A percentile compares a stretch with the other conserved stretches of the same genome.
phyloP scores from a whole-genome alignment of 805 yeast species.

The Candida qinlingensis region DNA sequence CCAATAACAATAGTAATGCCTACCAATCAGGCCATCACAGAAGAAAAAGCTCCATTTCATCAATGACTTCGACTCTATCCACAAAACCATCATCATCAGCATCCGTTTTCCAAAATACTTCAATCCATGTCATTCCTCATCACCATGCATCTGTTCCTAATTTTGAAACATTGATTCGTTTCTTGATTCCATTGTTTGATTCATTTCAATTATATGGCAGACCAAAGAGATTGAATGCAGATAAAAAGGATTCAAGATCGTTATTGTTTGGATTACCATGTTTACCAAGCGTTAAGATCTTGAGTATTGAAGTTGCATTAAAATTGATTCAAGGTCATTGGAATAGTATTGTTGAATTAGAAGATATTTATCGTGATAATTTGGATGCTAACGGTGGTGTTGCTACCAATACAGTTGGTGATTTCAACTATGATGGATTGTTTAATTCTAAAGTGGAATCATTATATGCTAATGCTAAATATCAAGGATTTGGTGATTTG shows the following conservation, averaged over 20 bases:
- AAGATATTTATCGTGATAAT: neutral
- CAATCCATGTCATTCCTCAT: conserved; percentile 59
- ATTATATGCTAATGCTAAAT: conserved; percentile 1
- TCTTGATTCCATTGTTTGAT: conserved; percentile 64
- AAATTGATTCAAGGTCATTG: conserved; percentile 17
- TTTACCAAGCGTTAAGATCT: conserved; percentile 60
- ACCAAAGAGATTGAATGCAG: conserved; percentile 68
- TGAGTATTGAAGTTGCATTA: conserved; percentile 23
- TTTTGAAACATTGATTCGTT: conserved; percentile 67
- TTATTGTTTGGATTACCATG: conserved; percentile 72
- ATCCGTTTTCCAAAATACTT: conserved; percentile 8
- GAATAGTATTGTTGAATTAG: conserved; percentile 5
- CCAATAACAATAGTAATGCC: neutral
- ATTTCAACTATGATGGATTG: conserved; percentile 5
- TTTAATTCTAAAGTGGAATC: conserved; percentile 4
- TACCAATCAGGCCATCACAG: neutral
- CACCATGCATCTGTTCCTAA: conserved; percentile 68
- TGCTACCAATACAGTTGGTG: neutral
- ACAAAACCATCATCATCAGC: conserved; percentile 3
- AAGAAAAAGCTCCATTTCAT: conserved; percentile 8
- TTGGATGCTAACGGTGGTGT: neutral
- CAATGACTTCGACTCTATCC: conserved; percentile 7
- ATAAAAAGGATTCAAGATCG: conserved; percentile 59
- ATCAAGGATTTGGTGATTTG: conserved; percentile 15
- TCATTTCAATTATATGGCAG: conserved; percentile 70